These are phyloP conservation scores for Capillidium rhysosporum DNA, from an alignment of 371 early-diverging fungal genomes.

Conservation along the genomic window DNA sequence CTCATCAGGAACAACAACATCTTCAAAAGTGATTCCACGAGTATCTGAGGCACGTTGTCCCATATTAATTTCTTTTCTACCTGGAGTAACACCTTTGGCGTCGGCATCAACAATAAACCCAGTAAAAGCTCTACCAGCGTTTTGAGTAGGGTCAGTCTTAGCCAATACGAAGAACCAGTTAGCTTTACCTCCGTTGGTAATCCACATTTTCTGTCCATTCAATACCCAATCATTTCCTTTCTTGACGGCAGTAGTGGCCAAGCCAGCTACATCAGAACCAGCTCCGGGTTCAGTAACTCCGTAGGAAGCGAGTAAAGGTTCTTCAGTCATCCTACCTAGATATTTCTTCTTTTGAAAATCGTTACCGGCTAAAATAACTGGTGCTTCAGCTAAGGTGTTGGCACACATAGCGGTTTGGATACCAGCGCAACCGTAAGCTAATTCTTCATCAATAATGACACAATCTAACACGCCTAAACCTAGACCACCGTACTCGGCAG, in stretches of 20 bases:
- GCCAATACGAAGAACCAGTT: conserved; percentile 98
- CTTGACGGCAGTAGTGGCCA: conserved; percentile 68
- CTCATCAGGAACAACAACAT: conserved; percentile 81
- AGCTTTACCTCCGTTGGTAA: conserved; percentile 91
- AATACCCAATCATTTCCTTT: conserved; percentile 64
- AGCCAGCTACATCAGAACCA: conserved; percentile 91
- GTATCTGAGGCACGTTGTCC: conserved; percentile 89
- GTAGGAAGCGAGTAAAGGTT: conserved; percentile 50
- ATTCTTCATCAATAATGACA: conserved; percentile 79
- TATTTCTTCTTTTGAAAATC: conserved; percentile 75
- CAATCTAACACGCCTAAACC: conserved; percentile 82
- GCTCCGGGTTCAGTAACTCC: conserved; percentile 87
- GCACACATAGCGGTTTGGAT: conserved; percentile 96
- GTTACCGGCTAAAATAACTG: conserved; percentile 73
- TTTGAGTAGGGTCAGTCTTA: conserved; percentile 56
- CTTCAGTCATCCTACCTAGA: conserved; percentile 83
- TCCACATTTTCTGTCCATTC: conserved; percentile 94
- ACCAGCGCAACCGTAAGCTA: conserved; percentile 91
- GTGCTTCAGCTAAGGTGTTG: conserved; percentile 87
- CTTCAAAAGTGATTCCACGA: conserved; percentile 85
- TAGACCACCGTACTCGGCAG: conserved; percentile 70
- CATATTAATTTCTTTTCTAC: conserved; percentile 95
- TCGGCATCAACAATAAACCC: conserved; percentile 91
- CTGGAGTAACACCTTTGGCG: conserved; percentile 69
- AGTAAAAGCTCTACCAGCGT: conserved; percentile 79